Evolutionary conservation across 768 basidiomycete genomes (phyloP), one percentile per base, ranked within the genome.

Genomic region (Grammothele lineata): DNA sequence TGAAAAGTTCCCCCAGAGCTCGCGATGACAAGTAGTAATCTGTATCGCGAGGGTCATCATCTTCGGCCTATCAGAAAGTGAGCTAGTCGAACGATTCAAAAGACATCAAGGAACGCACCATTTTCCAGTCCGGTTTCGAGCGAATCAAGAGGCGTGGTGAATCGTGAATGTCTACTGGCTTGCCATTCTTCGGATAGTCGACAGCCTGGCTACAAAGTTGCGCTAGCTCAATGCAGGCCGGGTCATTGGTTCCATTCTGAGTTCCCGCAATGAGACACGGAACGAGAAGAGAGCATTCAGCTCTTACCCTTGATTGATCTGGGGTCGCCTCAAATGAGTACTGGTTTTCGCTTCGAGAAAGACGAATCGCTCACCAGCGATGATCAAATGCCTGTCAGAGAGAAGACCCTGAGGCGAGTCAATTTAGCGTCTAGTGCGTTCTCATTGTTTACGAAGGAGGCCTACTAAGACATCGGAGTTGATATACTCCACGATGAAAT

Each of bases 401-500:
- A 55, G 43, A 3, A 55, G 36, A 39, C 54, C 54, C 54, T 49
- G 27, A 17, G n/a, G n/a, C n/a, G n/a, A n/a, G 25, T 8, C 18
- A 3, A 11, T n/a, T n/a, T 15, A 19, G 3, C 1, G 32, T 23
- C 12, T 17, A 21, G 32, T 26, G 21, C 10, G 33, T 22, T 12
- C 27, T 14, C 1, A 23, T 32, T 30, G 27, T 30, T 14, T 30
- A 7, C 27, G 27, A 7, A 30, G 27, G 27, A 30, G 6, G 58
- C 74, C 17, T 64, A 88, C 87, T 74, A 89, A 64, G 35, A 89
- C 76, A 57, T 92, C 87, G 0, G 87, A 88, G 52, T 87, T 76
- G 60, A 92, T 88, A 47, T 91, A 92, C 55, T 92, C 81, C 12
- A 89, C 80, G 19, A 92, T 69, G 55, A 92, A 92, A 47, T 92